These are phyloP conservation scores for Magnaporthiopsis poae DNA, from an alignment of 2,329 filamentous ascomycete species.

Conservation along the genomic window DNA sequence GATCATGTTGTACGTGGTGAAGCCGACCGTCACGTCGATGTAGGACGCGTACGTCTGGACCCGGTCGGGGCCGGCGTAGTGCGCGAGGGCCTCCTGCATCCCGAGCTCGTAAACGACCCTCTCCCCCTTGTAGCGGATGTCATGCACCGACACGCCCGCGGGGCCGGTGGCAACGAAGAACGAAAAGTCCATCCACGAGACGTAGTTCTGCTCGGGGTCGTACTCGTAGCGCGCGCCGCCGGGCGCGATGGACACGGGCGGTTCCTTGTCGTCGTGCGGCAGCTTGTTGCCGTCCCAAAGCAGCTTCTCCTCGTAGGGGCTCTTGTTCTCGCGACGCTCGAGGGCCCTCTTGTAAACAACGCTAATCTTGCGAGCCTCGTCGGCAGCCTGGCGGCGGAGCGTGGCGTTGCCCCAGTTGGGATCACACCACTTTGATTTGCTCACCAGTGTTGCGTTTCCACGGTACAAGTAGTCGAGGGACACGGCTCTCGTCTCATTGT, in stretches of 20 bases:
- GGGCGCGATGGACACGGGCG: conserved; percentile 29
- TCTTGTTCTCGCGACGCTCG: neutral
- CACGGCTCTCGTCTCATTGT: conserved; percentile 24
- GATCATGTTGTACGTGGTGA: conserved; percentile 36
- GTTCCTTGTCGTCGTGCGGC: conserved; percentile 25
- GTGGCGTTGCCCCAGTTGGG: neutral
- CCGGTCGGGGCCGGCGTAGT: conserved; percentile 39
- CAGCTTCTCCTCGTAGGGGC: conserved; percentile 2
- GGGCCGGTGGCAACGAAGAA: conserved; percentile 42
- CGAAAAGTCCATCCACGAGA: conserved; percentile 41
- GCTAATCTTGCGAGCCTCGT: neutral
- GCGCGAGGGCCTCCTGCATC: conserved; percentile 44
- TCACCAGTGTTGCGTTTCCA: conserved; percentile 3
- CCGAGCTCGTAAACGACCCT: conserved; percentile 46
- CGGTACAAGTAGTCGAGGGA: conserved; percentile 31
- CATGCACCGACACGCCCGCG: conserved; percentile 37
- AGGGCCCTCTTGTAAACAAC: neutral
- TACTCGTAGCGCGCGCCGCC: conserved; percentile 31
- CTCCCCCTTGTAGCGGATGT: conserved; percentile 45
- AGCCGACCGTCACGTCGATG: conserved; percentile 37
- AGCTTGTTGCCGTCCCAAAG: conserved; percentile 12
- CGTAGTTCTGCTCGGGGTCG: conserved; percentile 32
- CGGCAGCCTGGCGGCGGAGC: neutral
- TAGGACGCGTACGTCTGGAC: conserved; percentile 35
- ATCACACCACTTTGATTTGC: neutral